Base-by-base conservation (phyloP, 441 rosid genomes). In the Raphanus hybrid region DNA sequence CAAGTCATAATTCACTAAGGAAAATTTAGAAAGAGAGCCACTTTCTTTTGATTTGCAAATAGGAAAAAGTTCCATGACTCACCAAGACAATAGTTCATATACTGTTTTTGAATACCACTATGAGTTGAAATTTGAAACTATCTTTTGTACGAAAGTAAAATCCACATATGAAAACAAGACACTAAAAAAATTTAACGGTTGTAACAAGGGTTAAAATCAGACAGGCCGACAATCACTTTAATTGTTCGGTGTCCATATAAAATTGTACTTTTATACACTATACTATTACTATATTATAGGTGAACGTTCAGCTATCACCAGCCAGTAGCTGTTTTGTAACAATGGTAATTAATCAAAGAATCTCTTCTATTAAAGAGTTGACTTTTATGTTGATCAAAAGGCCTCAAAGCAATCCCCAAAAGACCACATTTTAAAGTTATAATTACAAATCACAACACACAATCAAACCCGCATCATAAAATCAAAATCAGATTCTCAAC, bases 331-430 rank as follows among this genome's bases (percentile, higher is more conserved):
- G 3, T 71, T 57, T 41, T 41, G 15, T 58, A 71, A 18, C n/a
- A 3, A 14, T 15, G 59, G 43, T 65, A 45, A 48, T 15, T 67
- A 67, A 61, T 50, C 4, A 26, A 67, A 67, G 5, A 78, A 60
- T 72, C 58, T 63, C 55, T 65, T 71, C 34, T 23, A 72, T 59
- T 27, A 52, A 23, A n/a, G 57, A 77, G 73, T 78, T 78, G 77
- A 73, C 77, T 64, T 71, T 77, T 73, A 18, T 32, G 2, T 45
- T 39, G 2, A 66, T 67, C 16, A 35, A 72, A 77, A 72, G 69
- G 70, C 77, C 81, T 73, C 77, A 27, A 72, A 67, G 50, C 59
- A 67, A 50, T 67, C 81, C n/a, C 65, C 77, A 73, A 60, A 67
- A 73, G 74, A 50, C 74, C 45, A 78, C 4, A 50, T 39, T 60